Base-by-base conservation (phyloP, 2,329 filamentous ascomycete species). In the Albifimbria verrucaria region DNA sequence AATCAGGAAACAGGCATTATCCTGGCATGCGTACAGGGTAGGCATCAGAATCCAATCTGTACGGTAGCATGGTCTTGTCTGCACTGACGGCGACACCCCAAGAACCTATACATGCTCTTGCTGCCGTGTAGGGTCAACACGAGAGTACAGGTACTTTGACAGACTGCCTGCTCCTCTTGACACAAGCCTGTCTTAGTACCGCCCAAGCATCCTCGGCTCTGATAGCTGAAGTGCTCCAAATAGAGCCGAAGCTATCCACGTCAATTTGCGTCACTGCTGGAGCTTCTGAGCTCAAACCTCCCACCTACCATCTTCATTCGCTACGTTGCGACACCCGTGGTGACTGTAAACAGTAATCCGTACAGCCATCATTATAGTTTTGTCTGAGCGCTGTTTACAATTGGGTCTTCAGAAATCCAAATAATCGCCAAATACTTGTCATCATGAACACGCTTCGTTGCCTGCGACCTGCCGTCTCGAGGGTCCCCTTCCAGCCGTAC, bases 381-480 rank as follows among this genome's bases (percentile, higher is more conserved):
- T 39, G n/a, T n/a, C n/a, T n/a, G n/a, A n/a, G n/a, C n/a, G n/a
- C n/a, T n/a, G n/a, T n/a, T n/a, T n/a, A n/a, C n/a, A n/a, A n/a
- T n/a, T n/a, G n/a, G n/a, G n/a, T n/a, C 32, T 17, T 39, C 18
- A n/a, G 11, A 5, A n/a, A 39, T n/a, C 5, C 32, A 39, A n/a
- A 12, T 39, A n/a, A 12, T 39, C 4, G 32, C 44, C 25, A 12
- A 10, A 18, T 44, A 45, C 24, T 52, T 39, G 47, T 55, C 61
- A 67, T 51, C 50, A 81, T 81, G 79, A 82, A 80, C 63, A 66
- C 77, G 42, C 69, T 86, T 54, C 79, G 82, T 62, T 79, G 77
- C 61, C 70, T 88, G 64, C 79, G 83, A 67, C 81, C 89, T 45
- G 71, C 83, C 57, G 80, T 82, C 65, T 55, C 61, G 53, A 63